phyloP scores from a whole-genome alignment of 129 eudicot genomes.

The Logfia minima region DNA sequence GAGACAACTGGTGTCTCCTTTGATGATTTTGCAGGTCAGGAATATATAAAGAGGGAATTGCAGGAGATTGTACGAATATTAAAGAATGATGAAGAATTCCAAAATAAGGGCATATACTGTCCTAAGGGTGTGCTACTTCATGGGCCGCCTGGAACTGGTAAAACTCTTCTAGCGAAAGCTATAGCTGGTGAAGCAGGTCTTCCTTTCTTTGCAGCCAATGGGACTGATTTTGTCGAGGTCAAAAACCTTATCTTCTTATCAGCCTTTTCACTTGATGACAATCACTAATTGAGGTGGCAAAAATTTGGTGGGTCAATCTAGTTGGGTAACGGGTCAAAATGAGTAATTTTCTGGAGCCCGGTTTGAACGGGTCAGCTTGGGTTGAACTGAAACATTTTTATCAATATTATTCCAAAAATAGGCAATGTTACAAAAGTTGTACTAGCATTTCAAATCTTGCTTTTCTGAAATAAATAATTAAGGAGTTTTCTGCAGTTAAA shows the following conservation, averaged over 20 bases:
- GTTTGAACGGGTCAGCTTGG: too few species aligned
- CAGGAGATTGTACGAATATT: constrained; percentile 88
- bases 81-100: constrained; percentile 80
- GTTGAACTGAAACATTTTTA: too few species aligned
- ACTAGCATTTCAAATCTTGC: neutral
- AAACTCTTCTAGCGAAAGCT: constrained; percentile 94
- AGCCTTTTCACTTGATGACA: neutral
- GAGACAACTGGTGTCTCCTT: constrained; percentile 89
- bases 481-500: neutral
- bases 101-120: constrained; percentile 84
- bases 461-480: neutral
- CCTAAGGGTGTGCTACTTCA: constrained; percentile 95
- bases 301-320: neutral
- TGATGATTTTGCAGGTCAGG: constrained; percentile 99
- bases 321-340: neutral
- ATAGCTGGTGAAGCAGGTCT: constrained; percentile 99
- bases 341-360: neutral
- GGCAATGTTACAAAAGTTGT: neutral
- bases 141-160: constrained; percentile 99
- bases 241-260: constrained; percentile 22
- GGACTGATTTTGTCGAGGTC: constrained; percentile 98
- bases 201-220: constrained; percentile 94
- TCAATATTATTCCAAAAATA: too few species aligned
- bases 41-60: constrained; percentile 86
- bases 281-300: neutral